Percentiles rank a stretch among this genome's conserved stretches.
These are phyloP conservation scores for Musa balbisiana DNA, from an alignment of 202 grass and related monocot genomes.

Conservation along the genomic window DNA sequence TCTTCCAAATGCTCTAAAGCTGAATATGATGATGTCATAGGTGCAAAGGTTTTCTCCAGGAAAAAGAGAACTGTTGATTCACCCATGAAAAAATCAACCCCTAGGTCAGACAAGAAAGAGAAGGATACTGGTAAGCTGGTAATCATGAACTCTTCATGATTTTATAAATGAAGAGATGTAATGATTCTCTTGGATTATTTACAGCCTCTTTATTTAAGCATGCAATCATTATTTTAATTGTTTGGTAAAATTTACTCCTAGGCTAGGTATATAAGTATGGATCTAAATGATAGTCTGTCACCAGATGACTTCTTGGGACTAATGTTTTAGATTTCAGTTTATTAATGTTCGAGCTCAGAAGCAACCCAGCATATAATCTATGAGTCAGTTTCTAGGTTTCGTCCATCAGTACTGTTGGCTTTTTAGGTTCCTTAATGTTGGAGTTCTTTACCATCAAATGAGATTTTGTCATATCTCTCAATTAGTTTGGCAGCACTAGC, in stretches of 20 bases:
- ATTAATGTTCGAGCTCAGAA: background rate
- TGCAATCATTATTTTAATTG: background rate
- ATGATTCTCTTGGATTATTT: background rate
- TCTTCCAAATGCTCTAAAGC: constrained; percentile 12
- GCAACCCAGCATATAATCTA: background rate
- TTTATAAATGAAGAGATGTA: background rate
- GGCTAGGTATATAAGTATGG: background rate
- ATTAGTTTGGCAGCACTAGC: background rate
- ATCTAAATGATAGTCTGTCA: background rate
- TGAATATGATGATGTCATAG: constrained; percentile 1
- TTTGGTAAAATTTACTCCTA: background rate
- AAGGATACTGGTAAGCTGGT: constrained; percentile 17
- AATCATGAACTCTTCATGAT: background rate
- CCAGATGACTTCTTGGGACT: background rate
- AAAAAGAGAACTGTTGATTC: constrained; percentile 20
- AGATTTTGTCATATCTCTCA: background rate
- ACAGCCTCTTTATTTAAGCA: background rate
- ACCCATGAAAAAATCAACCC: constrained; percentile 4
- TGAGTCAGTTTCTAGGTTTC: background rate
- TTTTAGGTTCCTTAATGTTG: background rate
- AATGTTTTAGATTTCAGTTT: background rate
- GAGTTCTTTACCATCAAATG: background rate
- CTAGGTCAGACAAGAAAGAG: constrained; percentile 8
- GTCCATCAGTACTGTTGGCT: background rate
- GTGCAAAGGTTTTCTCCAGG: background rate